Evolutionary conservation across 2,329 filamentous ascomycete species (phyloP).

Genomic region (Stagonosporopsis tanaceti): DNA sequence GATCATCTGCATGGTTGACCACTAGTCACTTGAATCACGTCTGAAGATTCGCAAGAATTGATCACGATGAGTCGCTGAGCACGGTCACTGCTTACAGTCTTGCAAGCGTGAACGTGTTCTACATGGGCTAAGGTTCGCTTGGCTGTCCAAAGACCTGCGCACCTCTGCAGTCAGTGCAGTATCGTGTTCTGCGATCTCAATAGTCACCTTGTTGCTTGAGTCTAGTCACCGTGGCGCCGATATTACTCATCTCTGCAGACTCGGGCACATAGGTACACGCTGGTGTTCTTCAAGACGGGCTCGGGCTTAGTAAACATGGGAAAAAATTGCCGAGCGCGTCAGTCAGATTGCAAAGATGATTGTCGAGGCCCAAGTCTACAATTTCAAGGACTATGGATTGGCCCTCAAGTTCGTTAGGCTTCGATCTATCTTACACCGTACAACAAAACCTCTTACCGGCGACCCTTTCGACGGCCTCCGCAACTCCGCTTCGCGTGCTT

Average conservation of each 20-base stretch:
- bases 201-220: not conserved
- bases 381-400: not conserved
- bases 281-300: not conserved
- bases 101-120: not conserved
- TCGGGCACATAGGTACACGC: not conserved
- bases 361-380: not conserved
- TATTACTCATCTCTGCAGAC: not conserved
- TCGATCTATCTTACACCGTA: not conserved
- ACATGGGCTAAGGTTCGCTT: not conserved
- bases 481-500: conserved; percentile 1
- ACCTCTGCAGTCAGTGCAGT: not conserved
- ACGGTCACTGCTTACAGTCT: not conserved
- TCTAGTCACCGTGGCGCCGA: not conserved
- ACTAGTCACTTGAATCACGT: conserved; percentile 17
- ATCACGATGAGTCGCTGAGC: conserved; percentile 3
- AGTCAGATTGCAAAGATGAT: not conserved
- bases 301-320: not conserved
- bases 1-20: conserved; percentile 28
- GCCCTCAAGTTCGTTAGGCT: not conserved
- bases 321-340: not conserved
- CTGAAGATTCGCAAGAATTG: not conserved
- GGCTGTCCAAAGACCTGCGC: not conserved
- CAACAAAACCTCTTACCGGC: not conserved
- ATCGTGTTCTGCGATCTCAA: not conserved
- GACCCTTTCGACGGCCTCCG: conserved; percentile 2